Evolutionary conservation across 257 asterid species (phyloP), one percentile per base, ranked within the genome.

Genomic region (Gentiana straminea): DNA sequence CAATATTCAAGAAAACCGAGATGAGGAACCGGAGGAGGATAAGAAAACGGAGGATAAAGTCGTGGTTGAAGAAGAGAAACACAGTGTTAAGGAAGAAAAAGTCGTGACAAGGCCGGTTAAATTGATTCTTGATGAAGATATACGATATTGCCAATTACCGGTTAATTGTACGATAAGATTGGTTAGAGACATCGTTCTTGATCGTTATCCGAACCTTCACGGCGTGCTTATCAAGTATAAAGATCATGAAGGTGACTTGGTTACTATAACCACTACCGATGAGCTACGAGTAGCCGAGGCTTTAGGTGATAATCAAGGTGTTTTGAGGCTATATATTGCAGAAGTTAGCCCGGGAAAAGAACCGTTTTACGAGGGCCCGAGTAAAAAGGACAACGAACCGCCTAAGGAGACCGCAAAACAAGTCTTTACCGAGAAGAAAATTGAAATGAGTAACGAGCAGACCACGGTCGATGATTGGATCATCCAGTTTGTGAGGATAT

Each of bases 221-320:
- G 97, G 93, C 13, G 93, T 78, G 60, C 86, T 89, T 55, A 79
- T 89, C 65, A 89, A 89, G 81, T 86, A 86, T 41, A 84, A 77
- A 77, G 97, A 89, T 73, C 88, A 77, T 66, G 97, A 89, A 63
- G 95, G 97, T 37, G 97, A 89, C 67, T 72, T 89, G 79, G 79
- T 89, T 52, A 89, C 97, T 33, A 82, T 89, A 74, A 89, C 95
- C 4, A 86, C 86, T 1, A 77, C 80, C 55, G 94, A 86, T 55
- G 97, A 89, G 84, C 82, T 89, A 62, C 78, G 97, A 77, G 62
- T 79, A 64, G 97, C 89, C 37, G 95, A 89, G 80, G 73, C 77
- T 60, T 76, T 79, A 53, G 94, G 82, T 53, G 93, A 74, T 61
- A 74, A 80, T 78, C 84, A 72, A 62, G 89, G 91, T 55, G 59